Conservation (phyloP, 257 asterid species). For the Penstemon newberryi region DNA sequence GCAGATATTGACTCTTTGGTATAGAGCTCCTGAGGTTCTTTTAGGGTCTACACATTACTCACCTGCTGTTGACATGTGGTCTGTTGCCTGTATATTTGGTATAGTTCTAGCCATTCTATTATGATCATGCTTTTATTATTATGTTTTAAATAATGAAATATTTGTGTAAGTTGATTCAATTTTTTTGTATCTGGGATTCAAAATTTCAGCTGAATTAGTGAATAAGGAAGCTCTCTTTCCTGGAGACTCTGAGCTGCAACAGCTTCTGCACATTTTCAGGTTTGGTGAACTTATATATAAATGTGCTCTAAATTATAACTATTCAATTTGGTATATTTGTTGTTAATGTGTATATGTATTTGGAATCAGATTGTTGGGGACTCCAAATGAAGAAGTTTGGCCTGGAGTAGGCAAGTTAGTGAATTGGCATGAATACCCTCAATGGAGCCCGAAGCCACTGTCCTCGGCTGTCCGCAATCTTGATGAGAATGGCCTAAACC, state of each 20-base stretch:
- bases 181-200: background rate
- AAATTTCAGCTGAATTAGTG: conserved; percentile 76
- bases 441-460: conserved; percentile 81
- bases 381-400: conserved; percentile 87
- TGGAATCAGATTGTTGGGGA: conserved; percentile 71
- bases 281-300: conserved; percentile 8
- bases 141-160: background rate
- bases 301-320: no score
- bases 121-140: background rate
- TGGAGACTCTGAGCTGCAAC: conserved; percentile 98
- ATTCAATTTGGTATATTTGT: no score
- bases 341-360: background rate
- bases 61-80: conserved; percentile 97
- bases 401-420: conserved; percentile 88
- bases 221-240: conserved; percentile 84
- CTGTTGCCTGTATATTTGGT: conserved; percentile 97
- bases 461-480: conserved; percentile 74
- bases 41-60: conserved; percentile 96
- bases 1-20: conserved; percentile 97
- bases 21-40: conserved; percentile 98
- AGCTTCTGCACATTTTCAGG: conserved; percentile 98
- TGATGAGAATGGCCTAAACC: conserved; percentile 72
- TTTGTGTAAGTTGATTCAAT: background rate
- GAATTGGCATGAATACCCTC: conserved; percentile 98
- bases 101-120: conserved; percentile 23